Percentiles rank a stretch among this genome's conserved stretches.
These are phyloP conservation scores for Neckera pumila DNA, from an alignment of 225 moss, liverwort and hornwort species.

Conservation along the genomic window DNA sequence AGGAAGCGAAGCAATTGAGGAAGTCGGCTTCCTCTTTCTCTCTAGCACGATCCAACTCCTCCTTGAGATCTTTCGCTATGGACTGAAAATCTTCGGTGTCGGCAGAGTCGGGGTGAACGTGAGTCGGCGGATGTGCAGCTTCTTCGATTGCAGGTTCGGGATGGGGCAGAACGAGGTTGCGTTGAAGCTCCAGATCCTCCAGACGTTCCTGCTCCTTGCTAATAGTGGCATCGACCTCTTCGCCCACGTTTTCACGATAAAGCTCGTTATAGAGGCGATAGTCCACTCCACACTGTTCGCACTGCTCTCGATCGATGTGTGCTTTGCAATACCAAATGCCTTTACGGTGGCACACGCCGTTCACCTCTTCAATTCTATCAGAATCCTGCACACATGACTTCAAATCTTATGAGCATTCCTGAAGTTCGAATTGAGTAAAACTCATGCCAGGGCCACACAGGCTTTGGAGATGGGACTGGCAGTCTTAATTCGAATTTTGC, in stretches of 20 bases:
- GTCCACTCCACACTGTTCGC: constrained; percentile 25
- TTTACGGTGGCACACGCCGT: constrained; percentile 6
- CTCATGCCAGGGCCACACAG: not conserved
- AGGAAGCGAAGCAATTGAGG: constrained; percentile 4
- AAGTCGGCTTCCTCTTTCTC: constrained; percentile 32
- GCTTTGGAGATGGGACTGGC: not conserved
- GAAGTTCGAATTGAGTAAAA: not conserved
- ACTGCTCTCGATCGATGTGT: constrained; percentile 24
- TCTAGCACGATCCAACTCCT: constrained; percentile 33
- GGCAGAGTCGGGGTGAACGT: not conserved
- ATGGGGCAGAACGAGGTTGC: not conserved
- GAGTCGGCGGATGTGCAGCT: not conserved
- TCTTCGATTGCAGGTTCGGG: not conserved
- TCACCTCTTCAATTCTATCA: constrained; percentile 5
- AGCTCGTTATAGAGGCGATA: constrained; percentile 38
- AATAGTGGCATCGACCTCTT: not conserved
- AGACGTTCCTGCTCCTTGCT: constrained; percentile 27
- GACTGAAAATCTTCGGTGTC: constrained; percentile 20
- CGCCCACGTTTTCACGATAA: constrained; percentile 1
- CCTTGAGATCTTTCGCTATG: constrained; percentile 20
- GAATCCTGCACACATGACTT: not conserved
- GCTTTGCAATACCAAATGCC: constrained; percentile 24
- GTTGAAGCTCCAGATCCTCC: constrained; percentile 13
- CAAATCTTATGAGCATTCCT: not conserved
- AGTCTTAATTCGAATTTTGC: not conserved